Conservation (phyloP, 2,329 filamentous ascomycete species). For the Metarhizium album region DNA sequence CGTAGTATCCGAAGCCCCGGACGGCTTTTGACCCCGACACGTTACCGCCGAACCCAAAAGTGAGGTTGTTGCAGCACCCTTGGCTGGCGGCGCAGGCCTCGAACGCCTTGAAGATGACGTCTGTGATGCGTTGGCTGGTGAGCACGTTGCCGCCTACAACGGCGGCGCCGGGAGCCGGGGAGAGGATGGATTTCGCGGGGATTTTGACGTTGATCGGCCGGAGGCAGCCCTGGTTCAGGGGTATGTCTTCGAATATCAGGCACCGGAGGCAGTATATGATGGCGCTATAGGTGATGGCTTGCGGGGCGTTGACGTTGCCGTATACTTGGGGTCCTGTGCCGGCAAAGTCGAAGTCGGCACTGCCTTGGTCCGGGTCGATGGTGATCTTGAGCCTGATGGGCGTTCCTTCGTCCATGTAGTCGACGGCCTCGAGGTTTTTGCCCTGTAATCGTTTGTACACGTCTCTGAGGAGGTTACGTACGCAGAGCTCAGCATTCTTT, state of each 20-base stretch:
- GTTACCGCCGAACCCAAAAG: constrained; percentile 59
- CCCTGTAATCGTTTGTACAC: constrained; percentile 62
- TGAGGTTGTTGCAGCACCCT: constrained; percentile 75
- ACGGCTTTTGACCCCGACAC: constrained; percentile 25
- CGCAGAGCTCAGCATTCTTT: constrained; percentile 65
- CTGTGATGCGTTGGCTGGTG: constrained; percentile 32
- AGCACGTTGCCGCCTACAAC: constrained; percentile 74
- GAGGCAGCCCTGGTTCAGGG: constrained; percentile 73
- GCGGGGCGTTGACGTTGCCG: constrained; percentile 69
- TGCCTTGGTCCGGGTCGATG: constrained; percentile 64
- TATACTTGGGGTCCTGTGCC: constrained; percentile 74
- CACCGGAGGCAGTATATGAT: constrained; percentile 79
- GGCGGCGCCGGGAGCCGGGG: constrained; percentile 64
- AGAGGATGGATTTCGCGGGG: constrained; percentile 61
- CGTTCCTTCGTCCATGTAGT: constrained; percentile 78
- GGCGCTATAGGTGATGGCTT: constrained; percentile 75
- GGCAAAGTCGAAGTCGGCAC: constrained; percentile 69
- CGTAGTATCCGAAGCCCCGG: constrained; percentile 38
- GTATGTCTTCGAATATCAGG: constrained; percentile 71
- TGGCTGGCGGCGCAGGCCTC: constrained; percentile 68
- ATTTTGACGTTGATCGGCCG: constrained; percentile 66
- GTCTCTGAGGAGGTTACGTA: constrained; percentile 60
- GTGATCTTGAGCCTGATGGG: constrained; percentile 65
- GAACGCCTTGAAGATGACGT: constrained; percentile 55
- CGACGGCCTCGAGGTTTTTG: constrained; percentile 57